Conservation (phyloP, 2,329 filamentous ascomycete genomes). For the Chaetomium strumarium region DNA sequence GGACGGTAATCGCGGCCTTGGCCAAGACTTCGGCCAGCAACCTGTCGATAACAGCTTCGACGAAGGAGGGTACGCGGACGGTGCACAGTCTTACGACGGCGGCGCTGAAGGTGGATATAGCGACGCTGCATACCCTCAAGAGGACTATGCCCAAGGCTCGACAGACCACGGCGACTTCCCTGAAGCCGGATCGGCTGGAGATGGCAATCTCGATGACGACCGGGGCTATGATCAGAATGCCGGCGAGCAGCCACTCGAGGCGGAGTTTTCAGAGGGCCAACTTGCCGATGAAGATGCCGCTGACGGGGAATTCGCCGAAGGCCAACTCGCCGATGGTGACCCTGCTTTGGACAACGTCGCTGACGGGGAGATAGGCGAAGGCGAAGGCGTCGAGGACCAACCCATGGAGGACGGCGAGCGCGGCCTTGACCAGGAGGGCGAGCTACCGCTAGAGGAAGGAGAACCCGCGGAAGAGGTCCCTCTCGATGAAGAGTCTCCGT, state of each 20-base stretch:
- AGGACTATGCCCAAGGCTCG: background rate
- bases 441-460: no score
- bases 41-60: background rate
- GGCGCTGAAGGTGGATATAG: background rate
- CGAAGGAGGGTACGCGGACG: background rate
- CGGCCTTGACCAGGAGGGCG: background rate
- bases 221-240: background rate
- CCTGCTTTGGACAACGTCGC: background rate
- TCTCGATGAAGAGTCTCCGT: background rate
- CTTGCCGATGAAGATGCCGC: background rate
- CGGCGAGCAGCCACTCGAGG: background rate
- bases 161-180: background rate
- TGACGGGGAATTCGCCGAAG: constrained; percentile 2
- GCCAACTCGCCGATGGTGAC: background rate
- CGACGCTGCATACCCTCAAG: background rate
- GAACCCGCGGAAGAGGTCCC: background rate
- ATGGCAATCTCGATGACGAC: background rate
- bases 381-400: background rate
- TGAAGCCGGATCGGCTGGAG: background rate
- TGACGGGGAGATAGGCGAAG: constrained; percentile 3
- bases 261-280: background rate
- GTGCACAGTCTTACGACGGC: background rate
- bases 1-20: constrained; percentile 1
- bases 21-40: background rate
- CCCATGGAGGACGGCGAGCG: background rate